A percentile compares a stretch with the other conserved stretches of the same genome.
Conservation (phyloP, 164 flowering plant genomes). For the Vitis labrusca region DNA sequence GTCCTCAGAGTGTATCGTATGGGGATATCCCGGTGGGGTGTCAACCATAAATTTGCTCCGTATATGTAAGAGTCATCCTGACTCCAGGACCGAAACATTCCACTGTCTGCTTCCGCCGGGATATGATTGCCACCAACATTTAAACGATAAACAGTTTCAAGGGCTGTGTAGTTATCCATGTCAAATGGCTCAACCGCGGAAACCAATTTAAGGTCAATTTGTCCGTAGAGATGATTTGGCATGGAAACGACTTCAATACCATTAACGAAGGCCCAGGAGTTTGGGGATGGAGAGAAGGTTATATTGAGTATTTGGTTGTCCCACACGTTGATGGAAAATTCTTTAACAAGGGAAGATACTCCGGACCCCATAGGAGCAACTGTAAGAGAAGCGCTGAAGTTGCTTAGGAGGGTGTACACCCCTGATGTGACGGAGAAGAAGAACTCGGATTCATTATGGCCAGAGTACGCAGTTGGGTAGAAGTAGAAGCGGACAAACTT, state of each 20-base stretch:
- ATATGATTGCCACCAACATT: conserved; percentile 25
- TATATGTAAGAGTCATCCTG: conserved; percentile 2
- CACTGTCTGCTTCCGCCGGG: conserved; percentile 4
- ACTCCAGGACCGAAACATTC: conserved; percentile 23
- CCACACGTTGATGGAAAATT: conserved; percentile 21
- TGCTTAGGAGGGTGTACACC: conserved; percentile 26
- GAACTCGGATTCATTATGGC: neutral
- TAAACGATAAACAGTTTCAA: conserved; percentile 28
- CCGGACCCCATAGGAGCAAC: neutral
- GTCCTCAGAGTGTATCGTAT: conserved; percentile 1
- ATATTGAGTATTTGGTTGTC: conserved; percentile 14
- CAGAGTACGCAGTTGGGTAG: conserved; percentile 17
- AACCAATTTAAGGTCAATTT: neutral
- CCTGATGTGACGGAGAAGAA: conserved; percentile 24
- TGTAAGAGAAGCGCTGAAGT: conserved; percentile 32
- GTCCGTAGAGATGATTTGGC: conserved; percentile 25
- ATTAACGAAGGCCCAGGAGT: conserved; percentile 34
- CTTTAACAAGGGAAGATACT: conserved; percentile 4
- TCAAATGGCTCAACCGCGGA: no score
- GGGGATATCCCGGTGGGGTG: neutral
- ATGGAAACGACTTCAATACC: conserved; percentile 47
- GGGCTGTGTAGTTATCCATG: conserved; percentile 20
- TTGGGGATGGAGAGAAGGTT: conserved; percentile 24
- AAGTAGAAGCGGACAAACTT: conserved; percentile 40
- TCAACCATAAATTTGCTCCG: neutral